Evolutionary conservation across 768 basidiomycete genomes (phyloP).

Genomic region (Boletus coccyginus): DNA sequence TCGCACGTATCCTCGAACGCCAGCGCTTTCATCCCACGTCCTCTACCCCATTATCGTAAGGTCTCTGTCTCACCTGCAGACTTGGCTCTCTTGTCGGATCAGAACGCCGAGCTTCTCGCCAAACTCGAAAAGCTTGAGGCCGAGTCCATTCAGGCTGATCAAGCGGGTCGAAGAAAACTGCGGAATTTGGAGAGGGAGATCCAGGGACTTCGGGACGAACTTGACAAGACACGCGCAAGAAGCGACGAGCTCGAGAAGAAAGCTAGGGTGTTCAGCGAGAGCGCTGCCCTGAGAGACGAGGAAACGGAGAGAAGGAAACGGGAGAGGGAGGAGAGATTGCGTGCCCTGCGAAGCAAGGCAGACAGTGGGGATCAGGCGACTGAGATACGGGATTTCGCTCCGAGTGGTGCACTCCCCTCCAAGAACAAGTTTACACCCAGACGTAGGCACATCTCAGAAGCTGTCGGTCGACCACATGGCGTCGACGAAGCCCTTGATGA

Average conservation of each 20-base stretch:
- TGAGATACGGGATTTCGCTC: constrained; percentile 59
- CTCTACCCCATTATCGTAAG: constrained; percentile 32
- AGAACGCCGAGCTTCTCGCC: constrained; percentile 75
- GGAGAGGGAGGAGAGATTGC: constrained; percentile 51
- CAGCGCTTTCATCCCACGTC: constrained; percentile 18
- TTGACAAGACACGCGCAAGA: constrained; percentile 70
- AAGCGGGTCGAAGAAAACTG: constrained; percentile 64
- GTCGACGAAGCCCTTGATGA: constrained; percentile 10
- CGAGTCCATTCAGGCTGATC: constrained; percentile 65
- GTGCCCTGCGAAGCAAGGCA: constrained; percentile 46
- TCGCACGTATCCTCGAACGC: constrained; percentile 21
- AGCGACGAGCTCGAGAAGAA: constrained; percentile 73
- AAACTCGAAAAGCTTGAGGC: constrained; percentile 75
- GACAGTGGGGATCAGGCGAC: constrained; percentile 29
- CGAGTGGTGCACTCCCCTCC: constrained; percentile 43
- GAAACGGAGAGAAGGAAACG: constrained; percentile 28
- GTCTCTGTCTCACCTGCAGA: constrained; percentile 69
- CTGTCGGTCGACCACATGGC: constrained; percentile 9
- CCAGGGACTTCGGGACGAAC: constrained; percentile 63
- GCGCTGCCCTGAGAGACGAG: constrained; percentile 26
- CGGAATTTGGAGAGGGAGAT: constrained; percentile 80
- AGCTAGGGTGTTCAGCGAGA: constrained; percentile 41
- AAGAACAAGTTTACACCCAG: constrained; percentile 20
- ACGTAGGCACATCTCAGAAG: constrained; percentile 33
- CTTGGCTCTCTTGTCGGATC: constrained; percentile 69